Evolutionary conservation across 2,329 filamentous ascomycete species (phyloP).

Genomic region (Apiospora marii): DNA sequence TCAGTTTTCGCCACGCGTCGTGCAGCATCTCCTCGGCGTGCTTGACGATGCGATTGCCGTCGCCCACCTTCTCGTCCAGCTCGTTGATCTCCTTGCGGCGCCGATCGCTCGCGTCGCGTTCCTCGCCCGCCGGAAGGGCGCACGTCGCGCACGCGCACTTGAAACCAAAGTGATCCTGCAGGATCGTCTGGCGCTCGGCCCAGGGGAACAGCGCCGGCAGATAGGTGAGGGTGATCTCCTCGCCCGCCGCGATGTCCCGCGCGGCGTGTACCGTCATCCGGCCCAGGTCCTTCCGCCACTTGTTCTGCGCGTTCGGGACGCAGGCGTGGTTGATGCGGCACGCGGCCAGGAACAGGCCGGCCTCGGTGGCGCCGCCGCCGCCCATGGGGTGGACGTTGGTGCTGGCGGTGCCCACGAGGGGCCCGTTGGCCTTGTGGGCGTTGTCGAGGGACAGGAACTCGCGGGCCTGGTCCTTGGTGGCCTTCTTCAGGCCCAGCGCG

Average conservation of each 20-base stretch:
- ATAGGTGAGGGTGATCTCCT: constrained; percentile 36
- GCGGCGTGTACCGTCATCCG: constrained; percentile 36
- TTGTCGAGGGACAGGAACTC: constrained; percentile 21
- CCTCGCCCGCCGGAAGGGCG: constrained; percentile 24
- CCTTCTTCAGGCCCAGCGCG: constrained; percentile 28
- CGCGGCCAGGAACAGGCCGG: constrained; percentile 33
- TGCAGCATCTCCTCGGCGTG: constrained; percentile 20
- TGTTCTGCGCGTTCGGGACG: constrained; percentile 38
- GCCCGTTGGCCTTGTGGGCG: constrained; percentile 30
- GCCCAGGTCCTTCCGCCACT: constrained; percentile 31
- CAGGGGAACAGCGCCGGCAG: constrained; percentile 29
- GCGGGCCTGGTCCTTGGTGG: constrained; percentile 25
- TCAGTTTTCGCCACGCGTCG: constrained; percentile 21
- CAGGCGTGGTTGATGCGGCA: constrained; percentile 38
- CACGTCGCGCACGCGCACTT: constrained; percentile 34
- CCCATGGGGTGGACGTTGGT: constrained; percentile 35
- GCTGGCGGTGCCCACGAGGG: constrained; percentile 33
- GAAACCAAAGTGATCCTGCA: constrained; percentile 34
- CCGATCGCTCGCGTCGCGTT: constrained; percentile 20
- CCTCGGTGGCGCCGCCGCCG: constrained; percentile 26
- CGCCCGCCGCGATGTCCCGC: constrained; percentile 33
- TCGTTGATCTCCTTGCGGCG: constrained; percentile 27
- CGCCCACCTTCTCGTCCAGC: constrained; percentile 23
- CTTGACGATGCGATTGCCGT: constrained; percentile 24
- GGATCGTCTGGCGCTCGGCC: constrained; percentile 27